Evolutionary conservation across 225 moss, liverwort and hornwort species (phyloP), one percentile per base, ranked within the genome.

Genomic region (Sphagnum contortum): DNA sequence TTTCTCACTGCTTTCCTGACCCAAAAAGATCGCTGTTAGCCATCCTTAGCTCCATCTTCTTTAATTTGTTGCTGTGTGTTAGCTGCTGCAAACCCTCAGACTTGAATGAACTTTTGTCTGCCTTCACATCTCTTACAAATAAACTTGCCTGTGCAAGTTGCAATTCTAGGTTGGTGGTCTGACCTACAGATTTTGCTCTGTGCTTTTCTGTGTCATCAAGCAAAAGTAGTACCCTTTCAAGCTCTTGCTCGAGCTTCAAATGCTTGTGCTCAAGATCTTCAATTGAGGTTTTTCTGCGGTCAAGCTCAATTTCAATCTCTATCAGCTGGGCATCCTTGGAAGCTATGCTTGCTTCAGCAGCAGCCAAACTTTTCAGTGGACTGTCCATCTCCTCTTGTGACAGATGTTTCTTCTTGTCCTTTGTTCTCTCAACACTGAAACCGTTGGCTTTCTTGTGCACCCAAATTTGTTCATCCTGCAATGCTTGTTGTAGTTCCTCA

Each of bases 181-280:
- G 70, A 5, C 12, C 61, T 55, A 76, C 81, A 50, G 76, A 69
- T 68, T 68, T 71, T 8, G 45, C 48, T 13, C 80, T 74, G 66
- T 76, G 68, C 59, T 73, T 71, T 56, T 77, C 75, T 47, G 73
- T 78, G 70, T 87, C 77, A 66, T 80, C 73, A 52, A 81, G 64
- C 52, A 71, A 68, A 44, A 64, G 66, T 63, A 74, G 82, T 48
- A 85, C 59, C 51, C 64, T 78, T 7, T 77, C 82, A 49, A 87
- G 55, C 64, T 87, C 76, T 57, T 58, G 45, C 50, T 83, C 71
- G 50, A 83, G 81, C 77, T 81, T 44, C 29, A 73, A 57, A 60
- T 66, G 56, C 59, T 73, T 82, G 48, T 71, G 74, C 12, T 83
- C 88, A 60, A 75, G 75, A 55, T 72, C 79, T 62, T 73, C 70